Percentiles rank a stretch among this genome's conserved stretches.
Evolutionary conservation across 148 eudicot species (phyloP).

Genomic region (Arbutus unedo): DNA sequence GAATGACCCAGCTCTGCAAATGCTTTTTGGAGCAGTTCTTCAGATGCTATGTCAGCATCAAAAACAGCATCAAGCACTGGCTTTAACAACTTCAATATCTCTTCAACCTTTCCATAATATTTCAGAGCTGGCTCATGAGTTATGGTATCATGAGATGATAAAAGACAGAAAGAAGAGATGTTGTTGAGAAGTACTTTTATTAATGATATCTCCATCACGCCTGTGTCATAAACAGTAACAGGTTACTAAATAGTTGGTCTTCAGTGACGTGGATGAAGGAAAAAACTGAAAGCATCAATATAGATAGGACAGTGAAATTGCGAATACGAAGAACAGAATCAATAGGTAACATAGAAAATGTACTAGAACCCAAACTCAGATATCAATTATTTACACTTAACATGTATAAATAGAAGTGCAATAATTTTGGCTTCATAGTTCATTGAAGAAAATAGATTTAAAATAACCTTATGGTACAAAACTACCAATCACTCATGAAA

Average conservation of each 20-base stretch:
- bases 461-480: neutral
- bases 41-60: conserved; percentile 54
- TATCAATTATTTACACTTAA: neutral
- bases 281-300: neutral
- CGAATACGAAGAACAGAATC: neutral
- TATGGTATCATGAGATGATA: conserved; percentile 50
- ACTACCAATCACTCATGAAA: neutral
- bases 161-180: conserved; percentile 53
- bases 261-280: neutral
- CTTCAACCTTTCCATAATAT: conserved; percentile 59
- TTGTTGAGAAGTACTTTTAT: conserved; percentile 68
- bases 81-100: conserved; percentile 67
- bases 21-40: conserved; percentile 55
- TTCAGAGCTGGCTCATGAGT: conserved; percentile 54
- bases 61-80: conserved; percentile 61
- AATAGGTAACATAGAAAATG: neutral
- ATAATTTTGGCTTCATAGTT: neutral
- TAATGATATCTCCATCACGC: conserved; percentile 80
- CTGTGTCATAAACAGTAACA: conserved; percentile 32
- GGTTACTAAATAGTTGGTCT: neutral
- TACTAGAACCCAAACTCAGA: neutral
- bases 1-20: conserved; percentile 48
- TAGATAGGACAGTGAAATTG: neutral
- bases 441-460: neutral
- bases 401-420: neutral